Evolutionary conservation across 148 eudicot genomes (phyloP).

Genomic region (Rhododendron mucronatum): DNA sequence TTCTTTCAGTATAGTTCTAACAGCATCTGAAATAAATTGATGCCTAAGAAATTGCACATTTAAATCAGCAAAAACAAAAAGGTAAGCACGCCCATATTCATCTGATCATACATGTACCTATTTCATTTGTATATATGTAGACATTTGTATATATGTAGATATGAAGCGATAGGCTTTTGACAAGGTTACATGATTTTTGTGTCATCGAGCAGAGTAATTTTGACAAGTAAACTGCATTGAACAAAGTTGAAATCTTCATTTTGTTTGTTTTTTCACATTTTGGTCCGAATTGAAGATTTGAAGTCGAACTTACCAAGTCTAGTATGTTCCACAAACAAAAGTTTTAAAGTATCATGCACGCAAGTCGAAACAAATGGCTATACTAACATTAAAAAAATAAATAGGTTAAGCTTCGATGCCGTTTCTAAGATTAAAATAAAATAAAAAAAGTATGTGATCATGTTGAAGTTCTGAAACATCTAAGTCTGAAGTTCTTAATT

Average conservation of each 20-base stretch:
- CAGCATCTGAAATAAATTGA: constrained; percentile 63
- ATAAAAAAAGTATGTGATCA: background rate
- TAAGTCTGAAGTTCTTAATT: background rate
- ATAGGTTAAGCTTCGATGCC: background rate
- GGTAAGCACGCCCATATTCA: background rate
- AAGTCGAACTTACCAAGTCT: background rate
- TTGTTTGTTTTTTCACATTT: background rate
- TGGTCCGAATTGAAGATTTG: background rate
- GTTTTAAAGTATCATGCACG: background rate
- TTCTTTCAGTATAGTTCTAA: constrained; percentile 88
- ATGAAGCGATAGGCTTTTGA: background rate
- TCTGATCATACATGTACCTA: background rate
- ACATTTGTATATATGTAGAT: background rate
- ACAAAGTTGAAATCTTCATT: background rate
- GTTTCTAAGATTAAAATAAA: background rate
- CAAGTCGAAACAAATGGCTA: background rate
- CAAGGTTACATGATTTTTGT: background rate
- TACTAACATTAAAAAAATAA: background rate
- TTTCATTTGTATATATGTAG: background rate
- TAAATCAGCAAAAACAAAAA: background rate
- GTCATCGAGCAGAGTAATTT: background rate
- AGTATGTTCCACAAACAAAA: background rate
- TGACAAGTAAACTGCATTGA: background rate
- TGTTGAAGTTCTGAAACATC: background rate
- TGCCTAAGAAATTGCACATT: background rate